These are phyloP conservation scores for Ensete ventricosum DNA, from an alignment of 176 grass and related monocot genomes.

Conservation along the genomic window DNA sequence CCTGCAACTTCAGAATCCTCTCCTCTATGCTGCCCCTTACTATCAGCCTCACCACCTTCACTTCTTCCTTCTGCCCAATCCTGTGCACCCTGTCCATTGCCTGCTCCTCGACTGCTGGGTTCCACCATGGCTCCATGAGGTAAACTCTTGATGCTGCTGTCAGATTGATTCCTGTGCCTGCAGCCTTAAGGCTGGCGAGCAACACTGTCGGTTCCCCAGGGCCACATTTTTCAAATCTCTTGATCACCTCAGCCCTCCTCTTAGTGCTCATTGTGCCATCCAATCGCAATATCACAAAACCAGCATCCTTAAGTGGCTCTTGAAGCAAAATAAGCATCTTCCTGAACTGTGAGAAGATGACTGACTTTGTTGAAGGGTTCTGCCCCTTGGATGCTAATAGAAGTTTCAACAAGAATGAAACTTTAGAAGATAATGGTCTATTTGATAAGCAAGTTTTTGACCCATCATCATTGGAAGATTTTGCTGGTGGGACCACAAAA, in stretches of 20 bases:
- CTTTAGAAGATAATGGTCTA: slow-evolving; percentile 67
- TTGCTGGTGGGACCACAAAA: slow-evolving; percentile 54
- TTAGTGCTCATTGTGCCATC: slow-evolving; percentile 68
- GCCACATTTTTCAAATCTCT: slow-evolving; percentile 29
- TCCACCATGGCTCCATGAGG: slow-evolving; percentile 94
- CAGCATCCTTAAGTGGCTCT: slow-evolving; percentile 52
- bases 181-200: slow-evolving; percentile 74
- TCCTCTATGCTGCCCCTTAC: slow-evolving; percentile 75
- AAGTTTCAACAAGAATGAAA: slow-evolving; percentile 56
- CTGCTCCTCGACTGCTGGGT: slow-evolving; percentile 80
- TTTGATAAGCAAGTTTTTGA: slow-evolving; percentile 17
- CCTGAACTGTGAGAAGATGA: slow-evolving; percentile 89
- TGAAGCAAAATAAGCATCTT: slow-evolving; percentile 82
- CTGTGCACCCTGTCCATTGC: slow-evolving; percentile 94
- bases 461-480: slow-evolving; percentile 42
- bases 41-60: slow-evolving; percentile 68
- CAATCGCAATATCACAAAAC: slow-evolving; percentile 46
- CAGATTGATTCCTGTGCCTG: slow-evolving; percentile 66
- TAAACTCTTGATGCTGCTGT: slow-evolving; percentile 78
- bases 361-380: slow-evolving; percentile 59
- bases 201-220: slow-evolving; percentile 54
- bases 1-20: slow-evolving; percentile 68
- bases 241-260: slow-evolving; percentile 60
- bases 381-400: slow-evolving; percentile 35
- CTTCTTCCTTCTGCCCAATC: slow-evolving; percentile 69